Percentiles rank a stretch among this genome's conserved stretches.
Evolutionary conservation across 345 rosid genomes (phyloP).

Genomic region (Raphanus raphanistrum): DNA sequence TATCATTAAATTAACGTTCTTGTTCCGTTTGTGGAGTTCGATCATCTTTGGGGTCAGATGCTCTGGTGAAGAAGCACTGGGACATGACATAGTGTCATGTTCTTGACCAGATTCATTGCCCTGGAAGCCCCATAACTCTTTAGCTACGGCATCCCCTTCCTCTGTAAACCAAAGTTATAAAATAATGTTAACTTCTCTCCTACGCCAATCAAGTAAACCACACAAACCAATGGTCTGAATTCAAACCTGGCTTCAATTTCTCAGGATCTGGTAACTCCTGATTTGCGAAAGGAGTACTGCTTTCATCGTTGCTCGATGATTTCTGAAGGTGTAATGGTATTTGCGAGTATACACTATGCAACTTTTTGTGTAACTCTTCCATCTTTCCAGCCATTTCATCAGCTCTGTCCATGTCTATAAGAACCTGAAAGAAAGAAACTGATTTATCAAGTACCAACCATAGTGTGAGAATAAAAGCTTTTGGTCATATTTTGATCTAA

Average conservation of each 20-base stretch:
- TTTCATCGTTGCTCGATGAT: slow-evolving; percentile 20
- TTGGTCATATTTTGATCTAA: slow-evolving; percentile 28
- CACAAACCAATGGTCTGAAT: neutral
- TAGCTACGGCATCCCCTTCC: slow-evolving; percentile 29
- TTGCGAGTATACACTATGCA: slow-evolving; percentile 67
- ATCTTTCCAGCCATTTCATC: slow-evolving; percentile 61
- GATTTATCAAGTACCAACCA: slow-evolving; percentile 23
- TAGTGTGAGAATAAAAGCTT: neutral
- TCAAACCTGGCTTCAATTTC: slow-evolving; percentile 38
- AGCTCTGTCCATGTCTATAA: slow-evolving; percentile 80
- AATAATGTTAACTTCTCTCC: neutral
- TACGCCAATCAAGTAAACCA: neutral
- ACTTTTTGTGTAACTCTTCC: slow-evolving; percentile 51
- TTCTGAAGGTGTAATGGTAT: slow-evolving; percentile 42
- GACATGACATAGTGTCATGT: slow-evolving; percentile 11
- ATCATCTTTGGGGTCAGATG: slow-evolving; percentile 30
- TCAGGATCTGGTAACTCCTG: slow-evolving; percentile 37
- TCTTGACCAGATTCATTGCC: slow-evolving; percentile 28
- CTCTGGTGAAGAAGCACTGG: slow-evolving; percentile 28
- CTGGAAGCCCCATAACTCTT: slow-evolving; percentile 36
- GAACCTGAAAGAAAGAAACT: slow-evolving; percentile 48
- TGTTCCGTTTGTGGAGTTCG: slow-evolving; percentile 31
- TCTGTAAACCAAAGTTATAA: slow-evolving; percentile 6
- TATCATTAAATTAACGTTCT: neutral
- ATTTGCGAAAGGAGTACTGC: slow-evolving; percentile 21